Conservation (phyloP, 2,329 filamentous ascomycete genomes). For the Phialophora chinensis region DNA sequence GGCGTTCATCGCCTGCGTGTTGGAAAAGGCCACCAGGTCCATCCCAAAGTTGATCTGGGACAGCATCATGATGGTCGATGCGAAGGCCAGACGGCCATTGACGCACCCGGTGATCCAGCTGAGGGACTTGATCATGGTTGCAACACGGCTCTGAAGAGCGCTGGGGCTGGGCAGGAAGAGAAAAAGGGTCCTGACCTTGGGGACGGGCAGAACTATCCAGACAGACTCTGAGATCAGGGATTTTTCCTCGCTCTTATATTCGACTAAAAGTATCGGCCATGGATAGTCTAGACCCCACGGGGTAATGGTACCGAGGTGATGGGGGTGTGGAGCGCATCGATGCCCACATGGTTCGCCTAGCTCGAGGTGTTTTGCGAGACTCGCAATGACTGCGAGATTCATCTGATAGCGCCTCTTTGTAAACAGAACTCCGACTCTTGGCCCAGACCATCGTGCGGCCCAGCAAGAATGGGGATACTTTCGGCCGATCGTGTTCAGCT, state of each 20-base stretch:
- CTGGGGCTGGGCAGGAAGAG: not conserved
- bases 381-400: conserved; percentile 4
- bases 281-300: not conserved
- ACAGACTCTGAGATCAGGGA: not conserved
- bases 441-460: not conserved
- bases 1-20: conserved; percentile 22
- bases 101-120: conserved; percentile 11
- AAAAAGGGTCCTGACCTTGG: not conserved
- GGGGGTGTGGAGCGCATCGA: not conserved
- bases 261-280: not conserved
- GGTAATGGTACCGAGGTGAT: not conserved
- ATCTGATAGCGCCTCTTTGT: not conserved
- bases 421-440: not conserved
- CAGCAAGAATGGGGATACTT: not conserved
- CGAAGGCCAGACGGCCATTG: conserved; percentile 24
- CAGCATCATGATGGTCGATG: conserved; percentile 15
- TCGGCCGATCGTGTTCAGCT: not conserved
- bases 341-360: not conserved
- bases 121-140: not conserved
- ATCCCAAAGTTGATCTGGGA: conserved; percentile 30
- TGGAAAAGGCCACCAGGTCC: conserved; percentile 18
- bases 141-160: not conserved
- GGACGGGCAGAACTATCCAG: not conserved
- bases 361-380: conserved; percentile 1
- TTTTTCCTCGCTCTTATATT: not conserved